phyloP scores from a whole-genome alignment of 345 rosid species.

The Geranium brycei region DNA sequence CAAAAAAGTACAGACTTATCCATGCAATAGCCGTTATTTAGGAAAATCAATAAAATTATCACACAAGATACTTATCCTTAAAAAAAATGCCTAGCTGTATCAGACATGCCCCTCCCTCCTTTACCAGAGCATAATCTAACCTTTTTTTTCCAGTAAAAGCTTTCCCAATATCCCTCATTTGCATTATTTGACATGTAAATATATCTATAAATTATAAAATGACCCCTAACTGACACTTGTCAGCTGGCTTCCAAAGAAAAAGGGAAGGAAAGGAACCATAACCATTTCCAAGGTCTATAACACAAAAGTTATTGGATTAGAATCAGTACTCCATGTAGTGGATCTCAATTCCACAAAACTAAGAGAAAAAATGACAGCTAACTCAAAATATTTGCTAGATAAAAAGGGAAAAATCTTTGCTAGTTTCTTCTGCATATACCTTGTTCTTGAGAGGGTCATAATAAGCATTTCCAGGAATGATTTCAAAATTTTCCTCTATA shows the following conservation, averaged over 20 bases:
- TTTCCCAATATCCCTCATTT: not conserved
- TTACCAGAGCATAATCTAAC: not conserved
- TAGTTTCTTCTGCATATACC: no score
- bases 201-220: not conserved
- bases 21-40: not conserved
- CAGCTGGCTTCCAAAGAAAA: not conserved
- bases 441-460: not conserved
- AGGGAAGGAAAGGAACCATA: no score
- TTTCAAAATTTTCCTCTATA: not conserved
- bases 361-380: no score
- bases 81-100: not conserved
- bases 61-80: not conserved
- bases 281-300: no score
- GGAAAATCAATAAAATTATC: not conserved
- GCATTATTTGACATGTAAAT: not conserved
- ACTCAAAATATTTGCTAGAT: no score
- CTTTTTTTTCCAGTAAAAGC: not conserved
- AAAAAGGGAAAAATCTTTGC: no score
- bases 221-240: not conserved
- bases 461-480: not conserved
- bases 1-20: no score
- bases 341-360: no score
- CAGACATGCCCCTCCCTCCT: not conserved
- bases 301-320: no score
- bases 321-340: not conserved